phyloP scores from a whole-genome alignment of 2,329 filamentous ascomycete species.

The Pezicula radicicola region DNA sequence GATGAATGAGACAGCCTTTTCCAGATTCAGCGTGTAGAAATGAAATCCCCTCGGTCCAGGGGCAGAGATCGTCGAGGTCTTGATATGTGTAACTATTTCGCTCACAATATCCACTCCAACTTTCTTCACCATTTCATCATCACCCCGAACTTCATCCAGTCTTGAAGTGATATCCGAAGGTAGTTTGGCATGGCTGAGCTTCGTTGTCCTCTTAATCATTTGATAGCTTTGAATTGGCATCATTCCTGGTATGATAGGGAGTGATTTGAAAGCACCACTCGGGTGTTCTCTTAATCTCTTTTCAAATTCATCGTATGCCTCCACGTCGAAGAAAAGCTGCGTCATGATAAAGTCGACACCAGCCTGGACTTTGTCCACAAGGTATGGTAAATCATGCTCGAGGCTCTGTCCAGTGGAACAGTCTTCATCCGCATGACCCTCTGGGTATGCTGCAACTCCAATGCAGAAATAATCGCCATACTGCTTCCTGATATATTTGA shows the following conservation, averaged over 20 bases:
- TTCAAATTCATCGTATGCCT: conserved; percentile 81
- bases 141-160: conserved; percentile 69
- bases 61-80: conserved; percentile 55
- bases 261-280: conserved; percentile 79
- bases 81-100: conserved; percentile 79
- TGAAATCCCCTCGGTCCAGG: conserved; percentile 77
- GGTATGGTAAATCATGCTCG: conserved; percentile 81
- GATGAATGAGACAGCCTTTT: conserved; percentile 94
- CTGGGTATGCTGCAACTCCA: conserved; percentile 91
- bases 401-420: conserved; percentile 68
- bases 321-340: conserved; percentile 90
- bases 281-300: conserved; percentile 72
- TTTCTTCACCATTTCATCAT: conserved; percentile 78
- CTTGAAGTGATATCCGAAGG: conserved; percentile 68
- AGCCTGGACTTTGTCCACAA: conserved; percentile 86
- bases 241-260: conserved; percentile 88
- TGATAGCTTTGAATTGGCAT: conserved; percentile 99
- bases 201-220: conserved; percentile 90
- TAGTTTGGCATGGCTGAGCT: conserved; percentile 85
- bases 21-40: conserved; percentile 95
- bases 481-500: conserved; percentile 79
- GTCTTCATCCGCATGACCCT: conserved; percentile 89
- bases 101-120: conserved; percentile 79
- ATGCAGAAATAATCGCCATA: conserved; percentile 96
- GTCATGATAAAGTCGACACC: conserved; percentile 99